Conservation (phyloP, 164 flowering plant species). For the Magnolia officinalis region DNA sequence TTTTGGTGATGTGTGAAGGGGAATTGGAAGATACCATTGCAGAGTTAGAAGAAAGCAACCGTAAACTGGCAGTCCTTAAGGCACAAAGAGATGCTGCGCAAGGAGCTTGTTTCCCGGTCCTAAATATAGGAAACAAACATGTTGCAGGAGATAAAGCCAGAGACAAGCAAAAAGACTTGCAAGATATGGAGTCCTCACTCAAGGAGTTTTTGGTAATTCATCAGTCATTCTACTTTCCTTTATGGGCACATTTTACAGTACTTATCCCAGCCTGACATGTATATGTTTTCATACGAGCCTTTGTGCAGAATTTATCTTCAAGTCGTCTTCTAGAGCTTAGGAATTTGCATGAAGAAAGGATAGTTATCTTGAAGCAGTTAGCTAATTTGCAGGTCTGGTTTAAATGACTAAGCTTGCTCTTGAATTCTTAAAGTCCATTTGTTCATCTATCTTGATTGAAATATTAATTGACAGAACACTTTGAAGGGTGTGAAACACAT, state of each 20-base stretch:
- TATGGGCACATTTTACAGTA: background rate
- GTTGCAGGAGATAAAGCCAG: conserved; percentile 46
- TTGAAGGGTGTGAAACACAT: conserved; percentile 67
- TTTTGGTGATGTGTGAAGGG: conserved; percentile 41
- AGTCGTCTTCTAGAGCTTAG: conserved; percentile 50
- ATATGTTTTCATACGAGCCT: conserved; percentile 10
- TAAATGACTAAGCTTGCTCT: background rate
- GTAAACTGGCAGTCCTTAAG: conserved; percentile 53
- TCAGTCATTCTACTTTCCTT: conserved; percentile 9
- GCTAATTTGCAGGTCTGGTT: conserved; percentile 60
- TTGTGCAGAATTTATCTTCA: conserved; percentile 61
- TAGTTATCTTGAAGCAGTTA: conserved; percentile 47
- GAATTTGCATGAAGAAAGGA: conserved; percentile 68
- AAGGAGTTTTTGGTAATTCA: conserved; percentile 62
- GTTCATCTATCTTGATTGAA: background rate
- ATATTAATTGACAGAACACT: conserved; percentile 48
- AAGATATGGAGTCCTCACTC: conserved; percentile 66
- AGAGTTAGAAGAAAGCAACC: conserved; percentile 66
- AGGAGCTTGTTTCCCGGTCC: conserved; percentile 56
- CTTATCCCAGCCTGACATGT: conserved; percentile 2
- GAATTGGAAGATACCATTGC: conserved; percentile 56
- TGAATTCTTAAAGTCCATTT: background rate
- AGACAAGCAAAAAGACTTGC: conserved; percentile 70
- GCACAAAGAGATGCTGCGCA: conserved; percentile 63
- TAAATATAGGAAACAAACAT: conserved; percentile 52